A percentile compares a stretch with the other conserved stretches of the same genome.
Conservation (phyloP, 768 basidiomycete species). For the Mycena leptocephala region DNA sequence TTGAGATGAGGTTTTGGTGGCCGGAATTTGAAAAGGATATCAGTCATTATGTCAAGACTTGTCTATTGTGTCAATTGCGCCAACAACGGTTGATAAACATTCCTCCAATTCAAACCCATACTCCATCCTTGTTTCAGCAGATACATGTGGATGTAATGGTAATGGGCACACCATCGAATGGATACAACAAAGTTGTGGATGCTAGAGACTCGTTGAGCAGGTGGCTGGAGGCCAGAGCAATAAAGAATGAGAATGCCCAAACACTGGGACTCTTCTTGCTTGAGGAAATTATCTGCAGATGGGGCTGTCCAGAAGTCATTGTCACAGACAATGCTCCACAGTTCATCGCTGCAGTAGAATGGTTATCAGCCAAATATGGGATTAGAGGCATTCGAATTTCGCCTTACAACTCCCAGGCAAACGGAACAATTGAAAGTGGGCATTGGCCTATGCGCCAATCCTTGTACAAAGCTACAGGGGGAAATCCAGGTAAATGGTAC, state of each 20-base stretch:
- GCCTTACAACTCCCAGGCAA: constrained; percentile 59
- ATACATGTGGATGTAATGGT: constrained; percentile 50
- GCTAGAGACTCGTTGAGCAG: background rate
- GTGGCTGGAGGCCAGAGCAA: background rate
- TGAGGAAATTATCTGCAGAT: constrained; percentile 47
- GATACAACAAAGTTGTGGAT: background rate
- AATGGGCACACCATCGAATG: constrained; percentile 22
- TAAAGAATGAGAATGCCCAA: background rate
- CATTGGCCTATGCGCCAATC: constrained; percentile 48
- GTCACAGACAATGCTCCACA: background rate
- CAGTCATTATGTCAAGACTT: constrained; percentile 48
- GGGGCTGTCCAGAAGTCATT: background rate
- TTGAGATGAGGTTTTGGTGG: constrained; percentile 41
- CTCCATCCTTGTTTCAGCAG: constrained; percentile 44
- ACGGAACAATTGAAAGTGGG: constrained; percentile 54
- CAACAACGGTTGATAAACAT: constrained; percentile 40
- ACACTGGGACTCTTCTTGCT: background rate
- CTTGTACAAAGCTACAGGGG: constrained; percentile 39
- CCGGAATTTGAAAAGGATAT: constrained; percentile 43
- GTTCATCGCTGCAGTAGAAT: constrained; percentile 39
- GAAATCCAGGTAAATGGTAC: constrained; percentile 49
- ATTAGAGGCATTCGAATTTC: constrained; percentile 61
- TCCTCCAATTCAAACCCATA: constrained; percentile 44
- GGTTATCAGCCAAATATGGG: constrained; percentile 40
- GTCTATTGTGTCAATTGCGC: constrained; percentile 51